Percentiles rank a stretch among this genome's conserved stretches.
These are phyloP conservation scores for Cystoderma amianthinum DNA, from an alignment of 768 basidiomycete species.

Conservation along the genomic window DNA sequence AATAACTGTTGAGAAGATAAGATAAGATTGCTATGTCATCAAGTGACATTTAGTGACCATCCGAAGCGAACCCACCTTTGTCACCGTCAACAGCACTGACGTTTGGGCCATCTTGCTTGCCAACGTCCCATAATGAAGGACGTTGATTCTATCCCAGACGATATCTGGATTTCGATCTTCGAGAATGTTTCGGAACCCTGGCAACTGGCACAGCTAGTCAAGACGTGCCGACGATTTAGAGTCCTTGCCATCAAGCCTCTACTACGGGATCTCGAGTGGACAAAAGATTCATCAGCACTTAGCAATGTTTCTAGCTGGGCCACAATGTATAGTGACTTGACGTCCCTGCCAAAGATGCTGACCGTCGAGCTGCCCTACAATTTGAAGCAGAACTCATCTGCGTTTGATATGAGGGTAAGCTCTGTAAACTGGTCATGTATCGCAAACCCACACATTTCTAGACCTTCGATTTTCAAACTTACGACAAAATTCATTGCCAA, in stretches of 20 bases:
- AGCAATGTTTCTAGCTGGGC: conserved; percentile 17
- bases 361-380: conserved; percentile 11
- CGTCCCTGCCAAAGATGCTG: conserved; percentile 11
- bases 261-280: conserved; percentile 17
- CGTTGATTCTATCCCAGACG: conserved; percentile 15
- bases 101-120: too few relatives aligned
- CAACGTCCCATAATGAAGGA: too few relatives aligned
- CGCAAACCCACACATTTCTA: not conserved
- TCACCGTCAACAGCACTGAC: too few relatives aligned
- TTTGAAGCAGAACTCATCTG: not conserved
- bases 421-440: not conserved
- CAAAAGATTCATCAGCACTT: conserved; percentile 9
- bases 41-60: too few relatives aligned
- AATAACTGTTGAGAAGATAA: too few relatives aligned
- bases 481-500: conserved; percentile 14
- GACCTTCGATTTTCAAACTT: conserved; percentile 4
- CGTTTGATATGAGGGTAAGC: conserved; percentile 10
- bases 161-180: conserved; percentile 23
- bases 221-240: conserved; percentile 15
- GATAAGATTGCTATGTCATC: too few relatives aligned
- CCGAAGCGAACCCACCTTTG: too few relatives aligned
- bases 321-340: conserved; percentile 6
- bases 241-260: conserved; percentile 16
- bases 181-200: conserved; percentile 13
- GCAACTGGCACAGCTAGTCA: conserved; percentile 13